Evolutionary conservation across 2,329 filamentous ascomycete species (phyloP), one percentile per base, ranked within the genome.

Genomic region (Allantophomopsis lycopodina): DNA sequence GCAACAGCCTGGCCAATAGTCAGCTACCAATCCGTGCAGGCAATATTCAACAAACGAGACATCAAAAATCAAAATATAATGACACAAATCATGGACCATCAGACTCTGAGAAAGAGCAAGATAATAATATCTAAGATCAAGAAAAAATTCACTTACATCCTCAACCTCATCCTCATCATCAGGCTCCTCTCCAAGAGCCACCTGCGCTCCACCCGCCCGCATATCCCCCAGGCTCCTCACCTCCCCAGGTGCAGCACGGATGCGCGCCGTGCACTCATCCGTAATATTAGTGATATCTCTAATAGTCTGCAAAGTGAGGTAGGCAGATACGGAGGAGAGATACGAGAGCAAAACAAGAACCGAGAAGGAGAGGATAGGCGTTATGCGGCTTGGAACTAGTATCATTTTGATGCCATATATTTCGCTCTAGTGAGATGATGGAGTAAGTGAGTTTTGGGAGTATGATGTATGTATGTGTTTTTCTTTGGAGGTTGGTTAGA

Each of bases 61-160:
- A n/a, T n/a, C n/a, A n/a, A 20, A 20, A 4, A 20, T 20, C 7
- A 20, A 28, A 28, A 28, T 12, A 28, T 12, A 4, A 28, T 6
- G 11, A 8, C 23, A 12, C 5, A 10, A 28, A 20, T 20, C 23
- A 6, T 28, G 23, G 11, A 10, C 4, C 8, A 28, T 28, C 23
- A 28, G 3, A 10, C 23, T 12, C 23, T 28, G 7, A 28, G 11
- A 28, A 28, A 4, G 4, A 28, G 23, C 3, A 39, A 39, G 18
- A 32, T 23, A 17, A 6, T 7, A 6, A 37, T 13, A 3, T 33
- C 20, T 35, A n/a, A 36, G 35, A 38, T 5, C 35, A 46, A 42
- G 39, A 18, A 31, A 35, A 44, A 15, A 23, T 32, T 38, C 32
- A 50, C 50, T 47, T 38, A 54, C 51, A 40, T 45, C 45, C 38